Percentiles rank a stretch among this genome's conserved stretches.
Evolutionary conservation across 306 rosid genomes (phyloP).

Genomic region (Vigna nakashimae): DNA sequence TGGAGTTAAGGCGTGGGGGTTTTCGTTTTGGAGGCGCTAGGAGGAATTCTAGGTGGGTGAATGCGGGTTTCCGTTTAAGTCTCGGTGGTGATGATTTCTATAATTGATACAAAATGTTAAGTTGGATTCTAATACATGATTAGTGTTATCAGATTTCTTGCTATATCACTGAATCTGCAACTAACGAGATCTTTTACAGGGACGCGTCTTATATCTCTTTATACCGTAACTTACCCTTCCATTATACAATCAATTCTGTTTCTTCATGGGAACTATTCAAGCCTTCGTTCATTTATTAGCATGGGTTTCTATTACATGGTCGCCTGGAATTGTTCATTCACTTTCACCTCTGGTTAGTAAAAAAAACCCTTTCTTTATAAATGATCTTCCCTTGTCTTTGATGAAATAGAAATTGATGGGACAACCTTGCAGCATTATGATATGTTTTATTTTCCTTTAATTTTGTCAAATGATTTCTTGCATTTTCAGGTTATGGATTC

Average conservation of each 20-base stretch:
- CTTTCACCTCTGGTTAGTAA: constrained; percentile 61
- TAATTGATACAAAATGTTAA: too few species aligned
- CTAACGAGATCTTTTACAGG: not conserved
- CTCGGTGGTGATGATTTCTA: too few species aligned
- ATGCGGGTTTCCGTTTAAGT: too few species aligned
- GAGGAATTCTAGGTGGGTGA: too few species aligned
- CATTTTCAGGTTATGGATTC: constrained; percentile 57
- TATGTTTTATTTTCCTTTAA: not conserved
- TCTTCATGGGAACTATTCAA: constrained; percentile 46
- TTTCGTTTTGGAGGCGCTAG: too few species aligned
- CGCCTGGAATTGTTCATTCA: constrained; percentile 49
- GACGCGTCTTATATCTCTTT: not conserved
- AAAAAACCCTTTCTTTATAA: constrained; percentile 3
- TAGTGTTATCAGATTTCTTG: too few species aligned
- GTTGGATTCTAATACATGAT: too few species aligned
- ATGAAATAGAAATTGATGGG: not conserved
- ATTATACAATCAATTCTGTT: constrained; percentile 28
- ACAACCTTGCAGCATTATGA: not conserved
- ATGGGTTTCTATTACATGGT: constrained; percentile 30
- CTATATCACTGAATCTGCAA: not conserved
- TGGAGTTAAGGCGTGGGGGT: too few species aligned
- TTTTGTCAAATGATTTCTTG: constrained; percentile 21
- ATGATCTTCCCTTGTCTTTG: not conserved
- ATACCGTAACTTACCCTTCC: not conserved
- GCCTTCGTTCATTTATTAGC: constrained; percentile 42